Evolutionary conservation across 176 grass and related monocot species (phyloP).

Genomic region (Bolboschoenus planiculmis): DNA sequence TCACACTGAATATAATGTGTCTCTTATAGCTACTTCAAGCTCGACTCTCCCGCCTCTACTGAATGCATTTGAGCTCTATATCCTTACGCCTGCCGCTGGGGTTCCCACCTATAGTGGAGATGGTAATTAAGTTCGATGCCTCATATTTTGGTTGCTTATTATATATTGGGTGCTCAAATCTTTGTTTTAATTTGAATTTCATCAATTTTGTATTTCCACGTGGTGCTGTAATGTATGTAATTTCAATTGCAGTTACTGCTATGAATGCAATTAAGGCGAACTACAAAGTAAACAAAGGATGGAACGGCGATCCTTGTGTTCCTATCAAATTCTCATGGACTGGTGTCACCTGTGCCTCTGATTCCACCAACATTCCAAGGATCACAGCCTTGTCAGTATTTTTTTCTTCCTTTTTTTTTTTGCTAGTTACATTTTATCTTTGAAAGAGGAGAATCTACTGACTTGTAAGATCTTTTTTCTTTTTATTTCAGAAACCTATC

Average conservation of each 20-base stretch:
- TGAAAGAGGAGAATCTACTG: neutral
- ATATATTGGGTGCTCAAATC: neutral
- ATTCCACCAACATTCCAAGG: slow-evolving; percentile 4
- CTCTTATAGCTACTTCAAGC: slow-evolving; percentile 4
- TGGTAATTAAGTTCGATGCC: slow-evolving; percentile 9
- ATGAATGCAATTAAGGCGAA: slow-evolving; percentile 28
- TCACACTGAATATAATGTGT: neutral
- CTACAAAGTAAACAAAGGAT: slow-evolving; percentile 25
- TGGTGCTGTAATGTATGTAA: neutral
- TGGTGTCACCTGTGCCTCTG: slow-evolving; percentile 19
- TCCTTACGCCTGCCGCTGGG: neutral
- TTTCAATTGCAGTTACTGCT: neutral
- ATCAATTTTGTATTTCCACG: neutral
- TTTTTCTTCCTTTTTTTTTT: neutral
- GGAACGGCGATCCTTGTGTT: slow-evolving; percentile 38
- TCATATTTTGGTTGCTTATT: neutral
- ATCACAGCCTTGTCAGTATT: slow-evolving; percentile 30
- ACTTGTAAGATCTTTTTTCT: neutral
- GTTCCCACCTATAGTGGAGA: slow-evolving; percentile 23
- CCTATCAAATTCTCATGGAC: slow-evolving; percentile 7
- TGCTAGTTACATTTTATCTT: too few relatives aligned
- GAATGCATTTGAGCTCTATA: slow-evolving; percentile 36
- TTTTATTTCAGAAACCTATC: slow-evolving; percentile 21
- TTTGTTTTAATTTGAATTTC: neutral
- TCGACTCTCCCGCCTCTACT: slow-evolving; percentile 26